Base-by-base conservation (phyloP, 805 yeast genomes). In the Yamadazyma phyllophila region DNA sequence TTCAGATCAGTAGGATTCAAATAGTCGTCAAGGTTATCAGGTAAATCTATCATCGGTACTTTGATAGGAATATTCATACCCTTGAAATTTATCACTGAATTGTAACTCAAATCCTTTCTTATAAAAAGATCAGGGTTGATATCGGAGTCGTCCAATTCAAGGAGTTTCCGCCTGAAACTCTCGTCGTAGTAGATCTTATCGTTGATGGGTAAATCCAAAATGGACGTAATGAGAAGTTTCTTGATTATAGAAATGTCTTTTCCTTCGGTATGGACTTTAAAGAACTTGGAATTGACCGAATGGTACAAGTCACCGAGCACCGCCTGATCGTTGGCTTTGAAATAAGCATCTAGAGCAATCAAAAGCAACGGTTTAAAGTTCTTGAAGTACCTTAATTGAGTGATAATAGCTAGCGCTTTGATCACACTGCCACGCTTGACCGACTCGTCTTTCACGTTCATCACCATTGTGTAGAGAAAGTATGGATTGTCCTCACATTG, bases 341-440 rank as follows among this genome's bases (percentile, higher is more conserved):
- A 76, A 52, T 76, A 76, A 36, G 61, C 60, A 56, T 77, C 82
- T 36, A 83, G 66, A 4, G 82, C 71, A 30, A 80, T 71, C 38
- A 78, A 60, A 34, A 84, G 57, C 43, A 83, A 54, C 7, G 88
- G 88, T 55, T 77, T 79, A 63, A 82, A 81, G 32, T 76, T 73
- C 46, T 74, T 74, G 59, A 81, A 80, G 56, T 70, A 79, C 30
- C 73, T 61, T 42, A 79, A 62, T 11, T 71, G 66, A 2, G 89
- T 81, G 1, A 83, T 74, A 8, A 85, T 62, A 5, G 85, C 78
- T 45, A 85, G 65, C 2, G 87, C 69, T 55, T 77, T 79, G 46
- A 85, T 81, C 13, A 66, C 64, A 2, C 82, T 77, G 1, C 90
- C 90, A 54, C 91, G 68, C 43, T 69, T 69, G 43, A 74, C 74